A percentile compares a stretch with the other conserved stretches of the same genome.
These are phyloP conservation scores for Aspergillus olivimuriae DNA, from an alignment of 495 filamentous ascomycete genomes.

Conservation along the genomic window DNA sequence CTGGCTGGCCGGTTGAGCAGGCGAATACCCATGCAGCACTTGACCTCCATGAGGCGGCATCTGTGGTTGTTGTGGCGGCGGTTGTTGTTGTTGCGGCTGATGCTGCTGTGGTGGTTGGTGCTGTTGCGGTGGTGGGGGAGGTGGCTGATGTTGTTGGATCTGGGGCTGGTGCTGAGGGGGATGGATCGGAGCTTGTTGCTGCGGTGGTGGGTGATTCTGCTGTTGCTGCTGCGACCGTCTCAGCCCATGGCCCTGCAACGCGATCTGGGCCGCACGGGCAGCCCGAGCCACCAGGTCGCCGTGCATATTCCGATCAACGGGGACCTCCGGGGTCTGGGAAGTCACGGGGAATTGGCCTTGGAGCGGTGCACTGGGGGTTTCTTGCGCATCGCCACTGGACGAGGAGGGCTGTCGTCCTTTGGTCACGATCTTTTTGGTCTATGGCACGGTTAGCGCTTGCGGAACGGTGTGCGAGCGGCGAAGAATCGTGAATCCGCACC, in stretches of 20 bases:
- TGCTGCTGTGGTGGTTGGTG: constrained; percentile 19
- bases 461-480: no score
- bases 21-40: constrained; percentile 14
- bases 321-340: constrained; percentile 33
- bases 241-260: constrained; percentile 42
- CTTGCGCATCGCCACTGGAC: constrained; percentile 35
- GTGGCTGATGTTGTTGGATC: constrained; percentile 22
- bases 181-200: constrained; percentile 22
- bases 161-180: constrained; percentile 19
- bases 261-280: constrained; percentile 48
- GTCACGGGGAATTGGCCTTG: constrained; percentile 42
- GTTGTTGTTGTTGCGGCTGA: constrained; percentile 16
- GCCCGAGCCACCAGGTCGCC: constrained; percentile 49
- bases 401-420: constrained; percentile 41
- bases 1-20: constrained; percentile 18
- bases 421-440: constrained; percentile 35
- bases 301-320: constrained; percentile 41
- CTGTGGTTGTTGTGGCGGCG: constrained; percentile 16
- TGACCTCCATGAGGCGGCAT: constrained; percentile 18
- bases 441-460: constrained; percentile 14
- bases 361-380: constrained; percentile 32
- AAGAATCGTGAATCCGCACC: no score
- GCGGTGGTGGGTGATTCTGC: constrained; percentile 28
- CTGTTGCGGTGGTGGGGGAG: constrained; percentile 25
- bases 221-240: constrained; percentile 40